Base-by-base conservation (phyloP, 2,329 filamentous ascomycete genomes). In the Ceratocystis diversiconidia region DNA sequence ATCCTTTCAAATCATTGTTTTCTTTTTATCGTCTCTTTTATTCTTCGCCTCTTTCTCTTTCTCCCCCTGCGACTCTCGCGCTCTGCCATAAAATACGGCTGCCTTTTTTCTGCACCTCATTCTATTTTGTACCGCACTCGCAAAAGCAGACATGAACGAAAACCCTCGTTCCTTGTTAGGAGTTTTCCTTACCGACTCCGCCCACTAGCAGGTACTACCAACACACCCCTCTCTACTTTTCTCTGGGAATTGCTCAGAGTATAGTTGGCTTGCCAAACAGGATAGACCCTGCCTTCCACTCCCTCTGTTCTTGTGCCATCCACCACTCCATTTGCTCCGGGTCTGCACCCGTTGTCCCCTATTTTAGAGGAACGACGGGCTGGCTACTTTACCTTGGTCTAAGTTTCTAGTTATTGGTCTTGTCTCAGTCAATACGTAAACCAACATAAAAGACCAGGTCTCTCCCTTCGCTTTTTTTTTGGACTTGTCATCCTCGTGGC, bases 361-460 rank as follows among this genome's bases (percentile, higher is more conserved):
- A 41, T 36, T 59, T 59, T 8, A 7, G n/a, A n/a, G 10, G 17
- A 32, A 30, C 30, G 32, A n/a, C n/a, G 17, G 12, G 22, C 30
- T 28, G 52, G 12, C 5, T 57, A 4, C 22, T 25, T n/a, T 57
- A 25, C 22, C 32, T 59, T 52, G 22, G 28, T 59, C 17, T 32
- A 36, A 59, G 55, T 59, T 36, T 59, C 55, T 15, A 41, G 0
- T 36, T 30, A 4, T 59, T 36, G 8, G 2, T 22, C 50, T 15
- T 25, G 25, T 57, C 25, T 30, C 22, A 28, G 22, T 52, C 48
- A 52, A 19, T 30, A 59, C 30, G 55, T 59, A 6, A 57, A 59
- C 28, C 55, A 59, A 59, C 55, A 59, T 59, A 59, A 59, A 59
- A 61, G 41, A 61, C 59, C 59, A 43, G 59, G 59, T 36, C 55